Evolutionary conservation across 164 flowering plant species (phyloP), one percentile per base, ranked within the genome.

Genomic region (Umbellularia californica): DNA sequence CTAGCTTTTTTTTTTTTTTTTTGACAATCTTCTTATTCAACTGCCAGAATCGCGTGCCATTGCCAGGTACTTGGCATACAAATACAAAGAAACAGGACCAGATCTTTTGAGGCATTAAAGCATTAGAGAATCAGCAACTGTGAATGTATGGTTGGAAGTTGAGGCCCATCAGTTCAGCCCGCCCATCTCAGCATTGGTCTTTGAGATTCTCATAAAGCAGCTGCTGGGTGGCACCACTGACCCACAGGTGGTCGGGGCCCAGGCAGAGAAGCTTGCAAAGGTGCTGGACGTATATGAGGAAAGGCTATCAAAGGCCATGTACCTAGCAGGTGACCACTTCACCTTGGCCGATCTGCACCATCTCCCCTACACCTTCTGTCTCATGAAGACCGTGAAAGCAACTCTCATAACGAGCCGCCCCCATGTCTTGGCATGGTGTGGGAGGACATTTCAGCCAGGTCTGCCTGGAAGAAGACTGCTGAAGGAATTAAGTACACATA

Each of bases 381-480:
- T 88, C 50, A 85, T 88, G 88, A 79, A 78, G 80, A 86, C 88
- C 0, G 85, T 84, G 0, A 70, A 66, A 27, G 82, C 85, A 3
- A 19, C 74, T 0, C 69, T 85, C 11, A 68, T 87, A 3, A 78
- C 72, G 15, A 81, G 80, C 0, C 82, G 88, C 25, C 81, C 86
- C 7, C 85, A 81, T 65, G 88, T 88, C 7, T 81, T 80, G 82
- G 89, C 89, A 0, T 87, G 92, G 92, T 89, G 92, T 89, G 90
- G 89, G 88, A 84, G 23, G 88, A 79, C 64, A 81, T 87, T 9
- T 89, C 87, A 23, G 72, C 87, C 10, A 60, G 90, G 70, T 85
- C 90, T 1, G 82, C 88, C 9, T 84, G 74, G 23, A 20, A 35
- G 25, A 86, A 86, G 65, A 79, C 83, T 30, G 62, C 83, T 3